A percentile compares a stretch with the other conserved stretches of the same genome.
Conservation (phyloP, 148 eudicot species). For the Chenopodium quinoa region DNA sequence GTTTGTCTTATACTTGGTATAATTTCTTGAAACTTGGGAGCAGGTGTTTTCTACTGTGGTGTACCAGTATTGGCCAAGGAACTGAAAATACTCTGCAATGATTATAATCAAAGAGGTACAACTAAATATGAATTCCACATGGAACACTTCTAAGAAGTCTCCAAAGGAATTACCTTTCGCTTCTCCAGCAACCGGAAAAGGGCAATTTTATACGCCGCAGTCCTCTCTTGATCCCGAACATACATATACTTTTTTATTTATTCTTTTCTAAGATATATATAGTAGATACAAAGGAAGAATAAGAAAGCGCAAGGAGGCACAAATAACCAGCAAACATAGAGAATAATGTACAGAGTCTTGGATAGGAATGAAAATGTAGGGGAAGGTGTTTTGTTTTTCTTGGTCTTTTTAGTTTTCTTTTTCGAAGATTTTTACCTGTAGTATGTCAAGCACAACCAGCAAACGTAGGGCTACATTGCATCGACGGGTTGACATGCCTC, state of each 20-base stretch:
- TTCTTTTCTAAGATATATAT: constrained; percentile 2
- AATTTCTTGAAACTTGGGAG: constrained; percentile 21
- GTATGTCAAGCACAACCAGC: constrained; percentile 21
- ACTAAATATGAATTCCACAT: constrained; percentile 94
- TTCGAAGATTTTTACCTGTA: neutral
- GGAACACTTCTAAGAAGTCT: constrained; percentile 66
- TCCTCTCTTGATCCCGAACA: constrained; percentile 4
- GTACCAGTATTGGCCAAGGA: constrained; percentile 71
- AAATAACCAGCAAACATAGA: constrained; percentile 6
- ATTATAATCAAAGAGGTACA: constrained; percentile 79
- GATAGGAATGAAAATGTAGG: constrained; percentile 10
- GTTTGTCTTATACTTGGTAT: neutral
- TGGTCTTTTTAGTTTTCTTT: neutral
- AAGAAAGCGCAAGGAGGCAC: neutral
- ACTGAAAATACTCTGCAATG: constrained; percentile 60
- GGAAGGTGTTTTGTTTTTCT: neutral
- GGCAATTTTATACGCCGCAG: constrained; percentile 2
- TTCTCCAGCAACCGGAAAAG: neutral
- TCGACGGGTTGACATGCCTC: constrained; percentile 8
- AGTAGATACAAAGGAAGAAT: constrained; percentile 17
- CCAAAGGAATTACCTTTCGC: constrained; percentile 3
- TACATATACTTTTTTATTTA: constrained; percentile 7
- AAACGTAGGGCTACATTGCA: neutral
- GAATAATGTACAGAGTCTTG: constrained; percentile 30
- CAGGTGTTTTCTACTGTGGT: constrained; percentile 98